Percentiles rank a stretch among this genome's conserved stretches.
These are phyloP conservation scores for Trametes punicea DNA, from an alignment of 768 basidiomycete species.

Conservation along the genomic window DNA sequence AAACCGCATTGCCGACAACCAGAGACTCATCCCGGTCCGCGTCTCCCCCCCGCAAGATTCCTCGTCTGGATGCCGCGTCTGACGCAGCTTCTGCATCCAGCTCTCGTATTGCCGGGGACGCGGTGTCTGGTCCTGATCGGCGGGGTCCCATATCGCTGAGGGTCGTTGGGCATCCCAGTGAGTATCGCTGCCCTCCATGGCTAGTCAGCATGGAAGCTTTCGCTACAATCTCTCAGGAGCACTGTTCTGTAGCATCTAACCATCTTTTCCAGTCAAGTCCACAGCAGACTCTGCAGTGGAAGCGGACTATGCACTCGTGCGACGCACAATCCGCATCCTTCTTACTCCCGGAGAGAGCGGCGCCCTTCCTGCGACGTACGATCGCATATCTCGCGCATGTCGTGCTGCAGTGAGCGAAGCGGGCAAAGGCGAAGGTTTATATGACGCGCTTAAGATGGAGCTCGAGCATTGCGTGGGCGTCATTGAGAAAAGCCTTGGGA, in stretches of 20 bases:
- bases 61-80: conserved; percentile 62
- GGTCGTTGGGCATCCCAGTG: conserved; percentile 41
- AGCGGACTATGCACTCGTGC: conserved; percentile 33
- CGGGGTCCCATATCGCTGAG: conserved; percentile 44
- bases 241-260: not conserved
- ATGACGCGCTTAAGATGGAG: conserved; percentile 54
- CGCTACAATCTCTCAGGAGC: not conserved
- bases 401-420: conserved; percentile 50
- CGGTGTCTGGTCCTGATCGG: conserved; percentile 7
- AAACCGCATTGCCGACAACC: conserved; percentile 16
- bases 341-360: conserved; percentile 37
- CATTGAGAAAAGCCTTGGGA: conserved; percentile 39
- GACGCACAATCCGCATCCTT: conserved; percentile 34
- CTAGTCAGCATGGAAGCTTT: not conserved
- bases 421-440: conserved; percentile 54
- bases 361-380: conserved; percentile 46
- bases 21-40: conserved; percentile 39
- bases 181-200: conserved; percentile 8
- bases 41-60: conserved; percentile 65
- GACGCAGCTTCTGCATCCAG: conserved; percentile 68
- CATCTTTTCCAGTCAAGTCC: conserved; percentile 16
- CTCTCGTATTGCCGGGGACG: conserved; percentile 28
- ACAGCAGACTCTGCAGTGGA: conserved; percentile 12
- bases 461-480: conserved; percentile 51
- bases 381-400: conserved; percentile 56